These are phyloP conservation scores for Macrophomina tecta DNA, from an alignment of 2,329 filamentous ascomycete genomes.

Conservation along the genomic window DNA sequence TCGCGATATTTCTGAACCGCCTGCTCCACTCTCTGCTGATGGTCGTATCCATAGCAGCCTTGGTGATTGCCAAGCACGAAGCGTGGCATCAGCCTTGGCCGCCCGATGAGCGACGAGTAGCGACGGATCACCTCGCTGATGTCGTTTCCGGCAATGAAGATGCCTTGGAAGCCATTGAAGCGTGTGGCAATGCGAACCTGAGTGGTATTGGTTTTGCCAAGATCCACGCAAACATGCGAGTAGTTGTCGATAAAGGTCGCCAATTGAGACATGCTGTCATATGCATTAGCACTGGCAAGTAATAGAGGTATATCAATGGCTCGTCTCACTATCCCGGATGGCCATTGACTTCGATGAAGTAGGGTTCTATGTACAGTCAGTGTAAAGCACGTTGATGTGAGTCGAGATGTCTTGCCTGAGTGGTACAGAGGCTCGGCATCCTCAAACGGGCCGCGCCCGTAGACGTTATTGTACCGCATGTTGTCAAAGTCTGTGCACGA, in stretches of 20 bases:
- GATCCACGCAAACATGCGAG: constrained; percentile 47
- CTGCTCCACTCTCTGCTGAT: constrained; percentile 37
- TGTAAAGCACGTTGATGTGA: background rate
- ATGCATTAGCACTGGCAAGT: background rate
- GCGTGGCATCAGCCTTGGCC: constrained; percentile 46
- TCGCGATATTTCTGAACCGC: constrained; percentile 39
- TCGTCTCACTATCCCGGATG: background rate
- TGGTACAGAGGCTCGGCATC: constrained; percentile 44
- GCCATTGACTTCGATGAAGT: constrained; percentile 42
- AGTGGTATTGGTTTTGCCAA: constrained; percentile 39
- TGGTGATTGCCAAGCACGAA: constrained; percentile 48
- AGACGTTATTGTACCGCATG: constrained; percentile 46
- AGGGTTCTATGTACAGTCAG: constrained; percentile 33
- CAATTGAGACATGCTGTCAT: background rate
- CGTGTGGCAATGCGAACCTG: constrained; percentile 42
- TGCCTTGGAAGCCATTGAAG: constrained; percentile 43
- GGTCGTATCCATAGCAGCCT: constrained; percentile 48
- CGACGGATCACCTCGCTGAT: constrained; percentile 41
- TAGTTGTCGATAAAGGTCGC: constrained; percentile 45
- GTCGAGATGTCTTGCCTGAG: constrained; percentile 28
- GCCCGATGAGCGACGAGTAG: constrained; percentile 45
- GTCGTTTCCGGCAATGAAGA: constrained; percentile 41
- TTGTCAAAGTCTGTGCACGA: constrained; percentile 42
- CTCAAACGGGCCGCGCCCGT: constrained; percentile 40
- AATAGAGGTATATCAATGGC: background rate